phyloP scores from a whole-genome alignment of 1,284 basidiomycete species.

The Pholiota adiposa region DNA sequence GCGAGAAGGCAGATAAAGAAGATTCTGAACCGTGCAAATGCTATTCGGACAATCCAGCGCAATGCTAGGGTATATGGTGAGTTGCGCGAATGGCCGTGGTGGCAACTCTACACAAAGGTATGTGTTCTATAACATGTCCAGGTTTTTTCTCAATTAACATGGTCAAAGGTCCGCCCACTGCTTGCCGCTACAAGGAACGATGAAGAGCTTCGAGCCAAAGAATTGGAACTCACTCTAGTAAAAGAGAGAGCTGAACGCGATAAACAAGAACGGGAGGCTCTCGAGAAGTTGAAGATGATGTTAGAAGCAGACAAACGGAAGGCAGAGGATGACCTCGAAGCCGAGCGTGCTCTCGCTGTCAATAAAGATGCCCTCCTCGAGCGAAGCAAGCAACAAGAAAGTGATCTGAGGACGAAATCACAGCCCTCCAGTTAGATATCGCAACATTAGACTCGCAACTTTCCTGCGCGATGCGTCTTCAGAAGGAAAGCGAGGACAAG shows the following conservation, averaged over 20 bases:
- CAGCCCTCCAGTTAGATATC: conserved; percentile 81
- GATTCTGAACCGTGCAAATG: conserved; percentile 90
- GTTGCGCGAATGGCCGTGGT: conserved; percentile 97
- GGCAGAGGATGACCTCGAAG: conserved; percentile 82
- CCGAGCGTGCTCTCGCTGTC: conserved; percentile 78
- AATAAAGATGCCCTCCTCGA: conserved; percentile 91
- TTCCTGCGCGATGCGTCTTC: conserved; percentile 76
- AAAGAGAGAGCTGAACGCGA: conserved; percentile 90
- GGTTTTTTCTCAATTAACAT: not conserved
- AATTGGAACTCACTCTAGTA: conserved; percentile 82
- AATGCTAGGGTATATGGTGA: conserved; percentile 95
- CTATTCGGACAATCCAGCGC: conserved; percentile 90
- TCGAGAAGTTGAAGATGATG: conserved; percentile 80
- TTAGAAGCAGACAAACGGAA: conserved; percentile 82
- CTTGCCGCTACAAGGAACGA: conserved; percentile 93
- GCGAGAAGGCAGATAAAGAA: conserved; percentile 94
- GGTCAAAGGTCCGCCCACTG: conserved; percentile 81
- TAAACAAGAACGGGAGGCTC: conserved; percentile 74
- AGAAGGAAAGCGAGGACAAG: conserved; percentile 81
- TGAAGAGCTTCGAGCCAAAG: conserved; percentile 88
- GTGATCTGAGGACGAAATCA: conserved; percentile 87
- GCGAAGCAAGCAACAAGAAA: conserved; percentile 86
- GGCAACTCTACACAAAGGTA: conserved; percentile 95
- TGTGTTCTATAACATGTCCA: conserved; percentile 12
- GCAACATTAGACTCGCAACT: conserved; percentile 87